phyloP scores from a whole-genome alignment of 306 rosid species.

The Lagenaria siceraria region DNA sequence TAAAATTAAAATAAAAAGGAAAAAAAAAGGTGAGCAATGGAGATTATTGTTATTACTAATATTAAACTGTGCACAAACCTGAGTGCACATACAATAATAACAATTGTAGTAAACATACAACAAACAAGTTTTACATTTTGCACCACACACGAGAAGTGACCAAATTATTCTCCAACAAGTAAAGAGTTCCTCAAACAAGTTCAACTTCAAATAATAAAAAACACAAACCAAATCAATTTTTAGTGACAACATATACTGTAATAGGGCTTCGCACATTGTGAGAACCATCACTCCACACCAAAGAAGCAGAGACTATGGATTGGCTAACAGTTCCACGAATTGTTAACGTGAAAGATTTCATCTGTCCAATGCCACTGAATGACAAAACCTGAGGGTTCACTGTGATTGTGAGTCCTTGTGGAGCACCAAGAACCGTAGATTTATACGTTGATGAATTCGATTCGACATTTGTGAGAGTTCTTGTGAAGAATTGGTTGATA shows the following conservation, averaged over 20 bases:
- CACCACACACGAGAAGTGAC: no score
- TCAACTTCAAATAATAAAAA: background rate
- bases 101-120: no score
- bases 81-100: no score
- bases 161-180: no score
- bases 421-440: background rate
- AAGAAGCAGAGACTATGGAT: background rate
- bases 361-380: background rate
- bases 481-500: constrained; percentile 5
- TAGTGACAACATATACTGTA: background rate
- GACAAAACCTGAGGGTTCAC: background rate
- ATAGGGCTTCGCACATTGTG: background rate
- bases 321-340: background rate
- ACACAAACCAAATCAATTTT: background rate
- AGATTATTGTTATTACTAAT: no score
- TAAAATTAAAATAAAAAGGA: no score
- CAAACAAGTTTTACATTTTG: no score
- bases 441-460: background rate
- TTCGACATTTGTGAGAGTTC: constrained; percentile 30
- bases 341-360: background rate
- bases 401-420: background rate
- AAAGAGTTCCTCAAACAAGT: no score
- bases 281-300: background rate
- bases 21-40: no score
- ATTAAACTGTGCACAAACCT: no score